A percentile compares a stretch with the other conserved stretches of the same genome.
Evolutionary conservation across 345 rosid species (phyloP).

Genomic region (Heritiera fomes): DNA sequence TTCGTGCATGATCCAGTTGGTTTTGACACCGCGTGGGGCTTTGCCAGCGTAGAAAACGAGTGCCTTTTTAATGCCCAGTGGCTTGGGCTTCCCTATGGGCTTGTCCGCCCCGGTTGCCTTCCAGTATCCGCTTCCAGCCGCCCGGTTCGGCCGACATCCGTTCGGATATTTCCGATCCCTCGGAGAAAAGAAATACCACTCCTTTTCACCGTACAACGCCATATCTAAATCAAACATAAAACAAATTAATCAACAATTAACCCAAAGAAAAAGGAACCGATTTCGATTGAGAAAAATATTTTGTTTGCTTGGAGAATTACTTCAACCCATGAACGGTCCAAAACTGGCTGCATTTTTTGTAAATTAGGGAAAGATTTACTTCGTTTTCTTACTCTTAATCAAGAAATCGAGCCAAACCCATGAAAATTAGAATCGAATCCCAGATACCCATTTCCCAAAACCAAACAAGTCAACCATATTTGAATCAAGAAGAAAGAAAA

Average conservation of each 20-base stretch:
- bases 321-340: background rate
- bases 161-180: conserved; percentile 13
- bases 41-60: conserved; percentile 89
- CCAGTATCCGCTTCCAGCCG: conserved; percentile 18
- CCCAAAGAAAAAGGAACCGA: background rate
- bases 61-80: conserved; percentile 83
- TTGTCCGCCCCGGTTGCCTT: conserved; percentile 96
- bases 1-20: conserved; percentile 98
- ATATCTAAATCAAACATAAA: conserved; percentile 39
- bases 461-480: background rate
- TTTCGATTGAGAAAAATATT: background rate
- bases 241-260: conserved; percentile 5
- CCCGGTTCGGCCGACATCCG: conserved; percentile 12
- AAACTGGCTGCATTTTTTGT: background rate
- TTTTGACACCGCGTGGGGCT: conserved; percentile 78
- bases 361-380: no score
- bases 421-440: background rate
- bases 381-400: background rate
- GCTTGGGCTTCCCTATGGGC: conserved; percentile 76
- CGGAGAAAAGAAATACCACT: conserved; percentile 21
- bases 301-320: background rate
- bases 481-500: background rate
- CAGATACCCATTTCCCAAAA: background rate
- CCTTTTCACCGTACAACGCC: conserved; percentile 79
- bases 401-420: background rate